phyloP scores from a whole-genome alignment of 805 yeast species.

The Huiozyma sinensis region DNA sequence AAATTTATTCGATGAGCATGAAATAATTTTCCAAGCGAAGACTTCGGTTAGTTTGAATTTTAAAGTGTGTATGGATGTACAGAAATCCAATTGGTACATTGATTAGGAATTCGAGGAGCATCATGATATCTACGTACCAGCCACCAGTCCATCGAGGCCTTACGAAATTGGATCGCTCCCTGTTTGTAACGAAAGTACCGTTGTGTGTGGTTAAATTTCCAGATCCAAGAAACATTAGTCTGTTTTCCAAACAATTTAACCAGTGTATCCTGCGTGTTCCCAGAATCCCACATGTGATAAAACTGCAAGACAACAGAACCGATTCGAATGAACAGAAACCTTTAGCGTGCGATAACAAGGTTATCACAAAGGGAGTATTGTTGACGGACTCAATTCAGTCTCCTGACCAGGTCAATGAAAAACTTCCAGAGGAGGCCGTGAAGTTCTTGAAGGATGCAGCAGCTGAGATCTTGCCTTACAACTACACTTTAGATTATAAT shows the following conservation, averaged over 20 bases:
- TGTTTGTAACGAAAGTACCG: conserved; percentile 47
- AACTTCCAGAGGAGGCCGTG: conserved; percentile 35
- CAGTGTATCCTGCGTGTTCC: conserved; percentile 61
- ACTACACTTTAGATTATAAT: conserved; percentile 51
- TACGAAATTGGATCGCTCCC: conserved; percentile 53
- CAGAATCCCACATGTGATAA: conserved; percentile 59
- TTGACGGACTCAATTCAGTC: conserved; percentile 41
- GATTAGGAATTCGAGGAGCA: background rate
- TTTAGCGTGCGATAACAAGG: conserved; percentile 19
- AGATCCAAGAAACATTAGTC: conserved; percentile 51
- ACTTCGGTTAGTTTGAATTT: no score
- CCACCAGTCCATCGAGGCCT: conserved; percentile 67
- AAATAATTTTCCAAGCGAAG: no score
- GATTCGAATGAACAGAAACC: conserved; percentile 8
- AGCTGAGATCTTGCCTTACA: conserved; percentile 42
- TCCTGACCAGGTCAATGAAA: conserved; percentile 28
- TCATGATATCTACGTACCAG: conserved; percentile 10
- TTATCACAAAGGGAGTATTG: conserved; percentile 36
- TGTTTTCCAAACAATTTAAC: conserved; percentile 47
- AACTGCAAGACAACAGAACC: conserved; percentile 18
- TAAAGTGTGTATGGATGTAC: background rate
- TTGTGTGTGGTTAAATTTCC: conserved; percentile 61
- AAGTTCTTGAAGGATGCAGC: conserved; percentile 38
- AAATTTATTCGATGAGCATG: no score
- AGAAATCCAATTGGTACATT: background rate